phyloP scores from a whole-genome alignment of 1,284 basidiomycete species.

The Fomes fomentarius region DNA sequence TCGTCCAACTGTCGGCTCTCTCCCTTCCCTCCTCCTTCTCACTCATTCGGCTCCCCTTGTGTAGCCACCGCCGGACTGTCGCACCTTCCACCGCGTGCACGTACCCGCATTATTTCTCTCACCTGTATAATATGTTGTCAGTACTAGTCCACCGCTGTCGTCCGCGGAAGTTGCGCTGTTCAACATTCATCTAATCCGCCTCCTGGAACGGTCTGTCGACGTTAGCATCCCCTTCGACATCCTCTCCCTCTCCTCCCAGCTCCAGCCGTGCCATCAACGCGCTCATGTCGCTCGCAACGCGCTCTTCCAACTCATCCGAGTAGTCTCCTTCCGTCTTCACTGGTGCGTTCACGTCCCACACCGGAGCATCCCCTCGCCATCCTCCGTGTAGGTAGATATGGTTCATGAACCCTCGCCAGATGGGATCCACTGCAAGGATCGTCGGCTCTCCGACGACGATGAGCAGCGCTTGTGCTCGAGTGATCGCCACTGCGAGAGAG shows the following conservation, averaged over 20 bases:
- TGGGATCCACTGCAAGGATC: constrained; percentile 51
- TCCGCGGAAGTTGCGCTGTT: too few relatives aligned
- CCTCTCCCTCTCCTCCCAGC: constrained; percentile 41
- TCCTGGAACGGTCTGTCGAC: constrained; percentile 24
- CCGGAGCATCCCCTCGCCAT: constrained; percentile 49
- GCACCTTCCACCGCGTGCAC: too few relatives aligned
- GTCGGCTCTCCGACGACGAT: constrained; percentile 59
- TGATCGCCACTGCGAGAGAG: constrained; percentile 36
- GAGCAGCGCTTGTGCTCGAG: constrained; percentile 59
- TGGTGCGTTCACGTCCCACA: constrained; percentile 50
- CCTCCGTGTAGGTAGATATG: constrained; percentile 49
- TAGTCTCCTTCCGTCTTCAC: constrained; percentile 36
- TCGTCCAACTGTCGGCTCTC: too few relatives aligned
- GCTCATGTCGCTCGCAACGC: constrained; percentile 51
- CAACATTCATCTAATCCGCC: too few relatives aligned
- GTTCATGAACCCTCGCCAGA: constrained; percentile 58
- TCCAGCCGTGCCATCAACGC: constrained; percentile 52
- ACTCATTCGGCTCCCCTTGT: too few relatives aligned
- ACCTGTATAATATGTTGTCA: too few relatives aligned
- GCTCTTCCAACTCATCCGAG: constrained; percentile 31
- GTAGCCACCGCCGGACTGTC: too few relatives aligned
- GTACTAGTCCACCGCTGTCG: too few relatives aligned
- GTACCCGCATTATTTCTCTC: too few relatives aligned
- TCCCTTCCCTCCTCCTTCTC: too few relatives aligned
- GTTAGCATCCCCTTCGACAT: constrained; percentile 26